Conservation (phyloP, 148 eudicot species). For the Vaccinium myrtillus region DNA sequence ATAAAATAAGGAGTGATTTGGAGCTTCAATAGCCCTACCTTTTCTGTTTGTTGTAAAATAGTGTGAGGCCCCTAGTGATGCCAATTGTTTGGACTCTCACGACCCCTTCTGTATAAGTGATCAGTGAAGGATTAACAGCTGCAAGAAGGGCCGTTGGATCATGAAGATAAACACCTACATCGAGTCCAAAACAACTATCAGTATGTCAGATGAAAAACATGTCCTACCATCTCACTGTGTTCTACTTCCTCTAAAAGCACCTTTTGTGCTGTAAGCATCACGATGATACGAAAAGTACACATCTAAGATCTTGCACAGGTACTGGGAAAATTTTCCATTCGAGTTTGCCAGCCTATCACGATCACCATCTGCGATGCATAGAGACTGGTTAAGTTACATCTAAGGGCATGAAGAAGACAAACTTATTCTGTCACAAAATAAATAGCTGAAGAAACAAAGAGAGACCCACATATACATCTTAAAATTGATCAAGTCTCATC, state of each 20-base stretch:
- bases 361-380: slow-evolving; percentile 55
- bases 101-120: slow-evolving; percentile 80
- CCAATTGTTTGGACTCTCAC: slow-evolving; percentile 86
- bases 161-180: slow-evolving; percentile 88
- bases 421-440: not conserved
- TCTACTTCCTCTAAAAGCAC: slow-evolving; percentile 29
- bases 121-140: slow-evolving; percentile 82
- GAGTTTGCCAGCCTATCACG: slow-evolving; percentile 65
- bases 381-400: not conserved
- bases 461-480: not conserved
- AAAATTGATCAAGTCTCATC: not conserved
- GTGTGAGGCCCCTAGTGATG: slow-evolving; percentile 80
- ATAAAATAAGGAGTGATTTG: not conserved
- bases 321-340: slow-evolving; percentile 62
- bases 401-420: not conserved
- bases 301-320: slow-evolving; percentile 80
- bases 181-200: slow-evolving; percentile 24
- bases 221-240: not conserved
- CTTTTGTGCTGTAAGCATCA: slow-evolving; percentile 71
- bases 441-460: not conserved
- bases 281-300: slow-evolving; percentile 73
- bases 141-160: slow-evolving; percentile 86
- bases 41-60: slow-evolving; percentile 83
- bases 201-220: slow-evolving; percentile 15
- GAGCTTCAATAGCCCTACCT: slow-evolving; percentile 33